Base-by-base conservation (phyloP, 169 alveolate species). In the Theileria annulata region DNA sequence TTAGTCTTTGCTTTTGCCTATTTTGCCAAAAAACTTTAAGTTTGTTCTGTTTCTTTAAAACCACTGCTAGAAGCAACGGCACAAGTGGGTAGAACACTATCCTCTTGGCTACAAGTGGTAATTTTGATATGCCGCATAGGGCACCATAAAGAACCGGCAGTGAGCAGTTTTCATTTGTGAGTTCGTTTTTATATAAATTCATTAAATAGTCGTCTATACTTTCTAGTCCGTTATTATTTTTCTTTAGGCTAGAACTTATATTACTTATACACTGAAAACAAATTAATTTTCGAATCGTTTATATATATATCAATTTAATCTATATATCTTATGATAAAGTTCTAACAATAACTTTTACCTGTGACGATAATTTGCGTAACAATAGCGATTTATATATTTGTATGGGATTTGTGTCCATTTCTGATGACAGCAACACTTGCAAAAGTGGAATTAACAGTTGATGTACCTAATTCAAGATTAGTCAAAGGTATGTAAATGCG, bases 401-500 rank as follows among this genome's bases (percentile, higher is more conserved):
- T 27, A 69, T 71, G 4, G 67, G 75, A 21, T 82, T 70, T 17
- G 47, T 75, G 12, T 84, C 87, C 27, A 17, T 62, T 30, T 77
- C 86, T 5, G 54, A 78, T 27, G 56, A 59, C 59, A 84, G 27
- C 30, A 77, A 27, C 13, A 84, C 30, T 17, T 60, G 69, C 25
- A 84, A 68, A 6, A 84, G 79, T 15, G 90, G 90, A 19, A 68
- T 74, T 21, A 84, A 68, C 63, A 84, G 58, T 60, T 84, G 90
- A 35, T 84, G 90, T 27, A 84, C 62, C 76, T 69, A 19, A 25
- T 15, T 25, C 49, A 23, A 33, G 31, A 3, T 15, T 27, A 15
- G 48, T 62, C 49, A 27, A 21, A 15, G 71, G 13, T 2, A 30
- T 2, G 19, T 62, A 62, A 21, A 31, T 15, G 15, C 0, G 4